These are phyloP conservation scores for Solanum ossicruentum DNA, from an alignment of 257 asterid species.

Conservation along the genomic window DNA sequence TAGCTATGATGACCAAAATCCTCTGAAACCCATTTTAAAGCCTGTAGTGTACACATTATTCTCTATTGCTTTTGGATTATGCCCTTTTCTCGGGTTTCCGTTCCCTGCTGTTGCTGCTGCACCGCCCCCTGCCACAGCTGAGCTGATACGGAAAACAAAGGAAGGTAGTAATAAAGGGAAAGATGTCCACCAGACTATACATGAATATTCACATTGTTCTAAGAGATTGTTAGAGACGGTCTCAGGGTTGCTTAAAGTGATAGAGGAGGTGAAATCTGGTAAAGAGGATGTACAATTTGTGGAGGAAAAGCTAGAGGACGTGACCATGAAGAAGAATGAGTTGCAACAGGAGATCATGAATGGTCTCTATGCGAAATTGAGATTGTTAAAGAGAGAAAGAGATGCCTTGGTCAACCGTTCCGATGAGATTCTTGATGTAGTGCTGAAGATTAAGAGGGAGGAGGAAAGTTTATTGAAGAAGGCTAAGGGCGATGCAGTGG, in stretches of 20 bases:
- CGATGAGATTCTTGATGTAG: slow-evolving; percentile 19
- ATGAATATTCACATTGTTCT: slow-evolving; percentile 51
- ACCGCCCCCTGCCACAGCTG: slow-evolving; percentile 5
- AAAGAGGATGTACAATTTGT: slow-evolving; percentile 16
- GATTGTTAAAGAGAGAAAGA: slow-evolving; percentile 30
- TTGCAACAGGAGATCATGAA: slow-evolving; percentile 59
- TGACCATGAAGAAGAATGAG: slow-evolving; percentile 29
- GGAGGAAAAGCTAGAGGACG: slow-evolving; percentile 44
- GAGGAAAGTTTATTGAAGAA: slow-evolving; percentile 28
- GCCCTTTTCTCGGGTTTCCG: slow-evolving; percentile 36
- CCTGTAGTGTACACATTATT: slow-evolving; percentile 22
- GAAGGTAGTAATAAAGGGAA: slow-evolving; percentile 3
- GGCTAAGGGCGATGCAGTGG: slow-evolving; percentile 16
- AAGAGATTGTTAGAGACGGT: slow-evolving; percentile 42
- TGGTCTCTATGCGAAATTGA: slow-evolving; percentile 44
- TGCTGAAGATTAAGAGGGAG: slow-evolving; percentile 27
- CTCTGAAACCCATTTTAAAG: slow-evolving; percentile 42
- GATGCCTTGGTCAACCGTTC: slow-evolving; percentile 24
- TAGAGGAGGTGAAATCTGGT: slow-evolving; percentile 45
- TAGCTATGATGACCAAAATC: slow-evolving; percentile 13
- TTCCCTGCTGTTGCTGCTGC: slow-evolving; percentile 33
- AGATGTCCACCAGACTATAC: slow-evolving; percentile 18
- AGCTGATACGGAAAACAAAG: not conserved
- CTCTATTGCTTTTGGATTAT: slow-evolving; percentile 32
- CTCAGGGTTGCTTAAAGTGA: slow-evolving; percentile 28